Evolutionary conservation across 1,284 basidiomycete genomes (phyloP), one percentile per base, ranked within the genome.

Genomic region (Acaromyces ingoldii): DNA sequence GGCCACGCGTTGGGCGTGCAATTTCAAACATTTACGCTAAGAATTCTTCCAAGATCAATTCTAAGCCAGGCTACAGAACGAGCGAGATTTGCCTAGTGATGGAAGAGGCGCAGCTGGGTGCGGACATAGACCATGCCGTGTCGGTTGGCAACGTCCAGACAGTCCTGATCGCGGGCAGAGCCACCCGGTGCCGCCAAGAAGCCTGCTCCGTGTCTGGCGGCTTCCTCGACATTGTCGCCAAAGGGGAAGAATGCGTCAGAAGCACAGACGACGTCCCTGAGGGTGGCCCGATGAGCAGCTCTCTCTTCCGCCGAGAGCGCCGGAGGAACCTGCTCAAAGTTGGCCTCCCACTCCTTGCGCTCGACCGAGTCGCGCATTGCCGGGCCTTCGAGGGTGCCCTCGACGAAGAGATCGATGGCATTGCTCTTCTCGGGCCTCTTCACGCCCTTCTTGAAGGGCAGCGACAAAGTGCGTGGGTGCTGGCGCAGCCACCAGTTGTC

Each of bases 231-330:
- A 72, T 98, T 99, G 78, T 98, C 95, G 6, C 91, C 85, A 85
- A 98, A 98, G 34, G 93, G 93, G 89, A 98, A 98, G 82, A 98
- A 98, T 53, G 93, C 93, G 70, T 98, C 95, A 62, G 88, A 91
- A 31, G 89, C 89, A 76, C 92, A 92, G 6, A 88, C 85, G 44
- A 98, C 93, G 30, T 84, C 88, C 49, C 85, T 55, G 24, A 75
- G 58, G 49, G 58, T 44, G n/a, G 51, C 55, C n/a, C 62, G 60
- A 51, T 72, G 70, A 53, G 62, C 50, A 41, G 55, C 62, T 21
- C 84, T 85, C 79, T 96, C 92, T 65, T 82, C 81, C 19, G 78
- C 81, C 17, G 79, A 84, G 60, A 99, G 79, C 17, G 85, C 79
- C 58, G 77, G 78, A 0, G 91, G 89, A 7, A 84, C 78, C 29